Conservation (phyloP, 176 grass and related monocot species). For the Aegilops tauschii region DNA sequence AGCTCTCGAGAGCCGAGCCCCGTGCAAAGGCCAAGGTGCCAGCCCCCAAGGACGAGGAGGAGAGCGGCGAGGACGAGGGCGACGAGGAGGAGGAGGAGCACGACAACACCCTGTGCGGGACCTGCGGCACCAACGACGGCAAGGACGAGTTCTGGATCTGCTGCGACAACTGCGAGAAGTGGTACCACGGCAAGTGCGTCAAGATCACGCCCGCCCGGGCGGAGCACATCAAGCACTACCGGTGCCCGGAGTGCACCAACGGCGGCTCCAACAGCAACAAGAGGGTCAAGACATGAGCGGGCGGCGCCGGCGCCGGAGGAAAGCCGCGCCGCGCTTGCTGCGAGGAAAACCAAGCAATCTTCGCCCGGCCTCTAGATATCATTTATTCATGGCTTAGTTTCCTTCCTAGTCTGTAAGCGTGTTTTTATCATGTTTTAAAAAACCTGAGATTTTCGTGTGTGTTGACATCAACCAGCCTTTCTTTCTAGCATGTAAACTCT, state of each 20-base stretch:
- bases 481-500: slow-evolving; percentile 21
- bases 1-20: slow-evolving; percentile 58
- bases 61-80: slow-evolving; percentile 41
- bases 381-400: slow-evolving; percentile 30
- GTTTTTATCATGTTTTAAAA: slow-evolving; percentile 20
- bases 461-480: not conserved
- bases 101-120: slow-evolving; percentile 80
- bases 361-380: slow-evolving; percentile 22
- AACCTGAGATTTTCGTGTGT: slow-evolving; percentile 21
- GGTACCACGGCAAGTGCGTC: slow-evolving; percentile 93
- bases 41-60: slow-evolving; percentile 70
- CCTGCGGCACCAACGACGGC: slow-evolving; percentile 71
- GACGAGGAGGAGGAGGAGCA: slow-evolving; percentile 74
- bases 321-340: not conserved
- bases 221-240: slow-evolving; percentile 99
- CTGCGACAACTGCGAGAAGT: slow-evolving; percentile 83
- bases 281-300: slow-evolving; percentile 58
- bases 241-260: slow-evolving; percentile 81
- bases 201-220: slow-evolving; percentile 89
- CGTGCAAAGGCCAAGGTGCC: slow-evolving; percentile 58
- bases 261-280: slow-evolving; percentile 47
- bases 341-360: slow-evolving; percentile 21
- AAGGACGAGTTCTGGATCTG: slow-evolving; percentile 96
- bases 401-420: slow-evolving; percentile 43
- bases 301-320: not conserved